These are phyloP conservation scores for Tricholoma matsutake DNA, from an alignment of 768 basidiomycete species.

Conservation along the genomic window DNA sequence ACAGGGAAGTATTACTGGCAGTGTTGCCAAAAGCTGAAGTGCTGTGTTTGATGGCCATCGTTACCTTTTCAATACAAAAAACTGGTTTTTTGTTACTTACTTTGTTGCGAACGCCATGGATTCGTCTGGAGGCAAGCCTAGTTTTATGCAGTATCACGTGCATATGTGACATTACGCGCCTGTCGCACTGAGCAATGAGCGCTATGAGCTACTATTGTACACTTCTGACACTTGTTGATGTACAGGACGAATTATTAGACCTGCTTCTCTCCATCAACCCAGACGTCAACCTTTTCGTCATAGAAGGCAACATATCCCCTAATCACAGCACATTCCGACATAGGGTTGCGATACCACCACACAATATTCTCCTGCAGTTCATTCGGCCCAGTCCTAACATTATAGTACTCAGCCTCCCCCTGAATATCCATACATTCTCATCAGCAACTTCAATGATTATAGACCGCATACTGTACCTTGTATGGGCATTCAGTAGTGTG, in stretches of 20 bases:
- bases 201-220: too few species aligned
- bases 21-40: background rate
- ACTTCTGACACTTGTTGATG: too few species aligned
- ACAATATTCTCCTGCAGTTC: constrained; percentile 46
- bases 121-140: too few species aligned
- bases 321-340: constrained; percentile 47
- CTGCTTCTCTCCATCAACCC: constrained; percentile 56
- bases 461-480: constrained; percentile 41
- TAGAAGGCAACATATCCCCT: constrained; percentile 56
- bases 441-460: too few species aligned
- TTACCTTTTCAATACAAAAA: background rate
- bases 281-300: constrained; percentile 68
- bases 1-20: constrained; percentile 20
- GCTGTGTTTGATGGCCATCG: background rate
- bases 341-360: constrained; percentile 63
- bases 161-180: background rate
- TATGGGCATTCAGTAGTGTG: constrained; percentile 55
- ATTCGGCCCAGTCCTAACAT: constrained; percentile 44
- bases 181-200: too few species aligned
- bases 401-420: constrained; percentile 60
- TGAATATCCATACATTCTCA: constrained; percentile 17
- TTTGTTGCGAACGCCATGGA: background rate
- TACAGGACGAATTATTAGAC: too few species aligned
- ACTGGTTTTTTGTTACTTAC: background rate
- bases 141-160: too few species aligned